Evolutionary conservation across 208 protist species (phyloP).

Genomic region (Wallacemonas sp.): DNA sequence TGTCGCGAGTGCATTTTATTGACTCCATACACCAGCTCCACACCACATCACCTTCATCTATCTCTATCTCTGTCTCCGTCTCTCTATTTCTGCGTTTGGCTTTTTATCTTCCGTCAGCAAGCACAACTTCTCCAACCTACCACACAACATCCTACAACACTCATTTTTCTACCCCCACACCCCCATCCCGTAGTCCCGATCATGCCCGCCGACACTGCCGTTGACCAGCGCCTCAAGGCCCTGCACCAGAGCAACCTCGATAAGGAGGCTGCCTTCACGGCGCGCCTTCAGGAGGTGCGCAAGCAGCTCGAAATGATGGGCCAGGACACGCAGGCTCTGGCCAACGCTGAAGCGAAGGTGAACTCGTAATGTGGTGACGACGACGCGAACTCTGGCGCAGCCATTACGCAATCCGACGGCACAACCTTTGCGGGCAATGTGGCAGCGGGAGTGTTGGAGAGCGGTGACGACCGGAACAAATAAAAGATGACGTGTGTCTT

Average conservation of each 20-base stretch:
- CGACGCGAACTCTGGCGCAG: background rate
- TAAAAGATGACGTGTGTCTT: background rate
- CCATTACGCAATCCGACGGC: background rate
- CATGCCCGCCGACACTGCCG: background rate
- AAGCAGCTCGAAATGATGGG: conserved; percentile 37
- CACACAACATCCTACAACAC: too few relatives aligned
- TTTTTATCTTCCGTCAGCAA: too few relatives aligned
- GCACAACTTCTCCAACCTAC: too few relatives aligned
- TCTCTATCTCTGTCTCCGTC: too few relatives aligned
- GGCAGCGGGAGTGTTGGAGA: conserved; percentile 34
- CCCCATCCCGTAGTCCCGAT: too few relatives aligned
- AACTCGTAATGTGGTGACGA: conserved; percentile 28
- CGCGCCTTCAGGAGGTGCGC: conserved; percentile 36
- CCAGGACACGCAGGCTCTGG: conserved; percentile 30
- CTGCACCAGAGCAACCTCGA: conserved; percentile 31
- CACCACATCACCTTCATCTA: too few relatives aligned
- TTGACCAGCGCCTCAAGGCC: conserved; percentile 35
- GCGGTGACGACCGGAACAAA: conserved; percentile 33
- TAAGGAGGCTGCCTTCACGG: conserved; percentile 31
- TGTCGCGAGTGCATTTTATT: too few relatives aligned
- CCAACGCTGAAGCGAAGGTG: conserved; percentile 32
- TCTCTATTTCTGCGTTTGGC: too few relatives aligned
- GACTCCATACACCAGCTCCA: too few relatives aligned
- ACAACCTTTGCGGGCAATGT: conserved; percentile 27
- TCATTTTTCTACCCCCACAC: too few relatives aligned